A percentile compares a stretch with the other conserved stretches of the same genome.
Conservation (phyloP, 169 alveolate genomes). For the Cryptosporidium viatorum region DNA sequence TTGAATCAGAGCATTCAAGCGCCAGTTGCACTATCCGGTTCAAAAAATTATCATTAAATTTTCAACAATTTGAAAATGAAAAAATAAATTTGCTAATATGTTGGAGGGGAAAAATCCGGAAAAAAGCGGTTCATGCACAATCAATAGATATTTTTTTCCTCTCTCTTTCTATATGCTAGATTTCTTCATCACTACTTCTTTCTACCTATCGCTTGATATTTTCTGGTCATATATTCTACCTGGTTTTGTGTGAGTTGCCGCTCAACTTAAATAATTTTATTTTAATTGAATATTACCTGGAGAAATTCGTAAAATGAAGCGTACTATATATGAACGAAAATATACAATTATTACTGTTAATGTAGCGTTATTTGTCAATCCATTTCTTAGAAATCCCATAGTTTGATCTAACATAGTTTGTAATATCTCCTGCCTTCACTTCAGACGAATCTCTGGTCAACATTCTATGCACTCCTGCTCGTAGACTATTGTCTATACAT, state of each 20-base stretch:
- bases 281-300: neutral
- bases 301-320: neutral
- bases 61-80: neutral
- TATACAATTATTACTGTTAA: neutral
- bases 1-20: constrained; percentile 41
- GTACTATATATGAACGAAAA: neutral
- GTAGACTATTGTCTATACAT: constrained; percentile 25
- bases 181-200: neutral
- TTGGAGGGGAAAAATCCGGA: neutral
- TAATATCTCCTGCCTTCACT: constrained; percentile 2
- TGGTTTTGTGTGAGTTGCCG: constrained; percentile 1
- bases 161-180: neutral
- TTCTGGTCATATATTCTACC: neutral
- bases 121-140: neutral
- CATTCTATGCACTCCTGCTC: constrained; percentile 24
- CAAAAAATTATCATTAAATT: constrained; percentile 1
- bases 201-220: neutral
- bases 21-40: constrained; percentile 65
- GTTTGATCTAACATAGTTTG: constrained; percentile 20
- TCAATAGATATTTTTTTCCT: neutral
- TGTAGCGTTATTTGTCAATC: neutral
- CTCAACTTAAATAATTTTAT: neutral
- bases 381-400: neutral
- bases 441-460: constrained; percentile 7
- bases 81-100: neutral